phyloP scores from a whole-genome alignment of 345 rosid species.

The Pistacia atlantica region DNA sequence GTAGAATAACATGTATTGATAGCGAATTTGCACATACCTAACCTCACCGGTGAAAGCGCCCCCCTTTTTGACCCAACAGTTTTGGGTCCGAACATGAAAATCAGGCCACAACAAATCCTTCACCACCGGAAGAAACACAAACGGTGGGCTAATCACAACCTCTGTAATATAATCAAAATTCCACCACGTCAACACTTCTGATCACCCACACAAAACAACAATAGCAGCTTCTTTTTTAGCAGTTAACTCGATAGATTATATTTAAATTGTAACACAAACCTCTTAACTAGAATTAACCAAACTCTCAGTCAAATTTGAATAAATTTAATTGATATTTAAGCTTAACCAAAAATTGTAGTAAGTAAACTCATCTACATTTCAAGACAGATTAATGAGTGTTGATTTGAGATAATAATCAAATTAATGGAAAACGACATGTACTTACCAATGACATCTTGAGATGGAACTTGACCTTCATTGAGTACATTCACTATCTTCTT shows the following conservation, averaged over 20 bases:
- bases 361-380: too few species aligned
- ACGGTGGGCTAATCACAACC: conserved; percentile 92
- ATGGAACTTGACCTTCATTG: conserved; percentile 70
- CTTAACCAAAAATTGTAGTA: neutral
- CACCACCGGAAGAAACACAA: conserved; percentile 71
- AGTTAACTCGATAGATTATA: too few species aligned
- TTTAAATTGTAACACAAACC: too few species aligned
- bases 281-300: too few species aligned
- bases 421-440: neutral
- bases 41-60: conserved; percentile 98
- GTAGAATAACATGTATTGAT: neutral
- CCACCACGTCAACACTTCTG: neutral
- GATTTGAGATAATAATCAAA: neutral
- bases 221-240: too few species aligned
- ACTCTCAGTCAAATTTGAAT: too few species aligned
- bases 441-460: conserved; percentile 78
- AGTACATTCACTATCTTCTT: conserved; percentile 79
- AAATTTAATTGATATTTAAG: neutral
- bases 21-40: conserved; percentile 43
- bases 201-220: too few species aligned
- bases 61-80: conserved; percentile 95
- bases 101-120: conserved; percentile 64
- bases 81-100: conserved; percentile 85
- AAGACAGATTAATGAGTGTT: too few species aligned
- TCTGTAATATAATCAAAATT: conserved; percentile 37